Evolutionary conservation across 257 asterid genomes (phyloP), one percentile per base, ranked within the genome.

Genomic region (Fraxinus anomala): DNA sequence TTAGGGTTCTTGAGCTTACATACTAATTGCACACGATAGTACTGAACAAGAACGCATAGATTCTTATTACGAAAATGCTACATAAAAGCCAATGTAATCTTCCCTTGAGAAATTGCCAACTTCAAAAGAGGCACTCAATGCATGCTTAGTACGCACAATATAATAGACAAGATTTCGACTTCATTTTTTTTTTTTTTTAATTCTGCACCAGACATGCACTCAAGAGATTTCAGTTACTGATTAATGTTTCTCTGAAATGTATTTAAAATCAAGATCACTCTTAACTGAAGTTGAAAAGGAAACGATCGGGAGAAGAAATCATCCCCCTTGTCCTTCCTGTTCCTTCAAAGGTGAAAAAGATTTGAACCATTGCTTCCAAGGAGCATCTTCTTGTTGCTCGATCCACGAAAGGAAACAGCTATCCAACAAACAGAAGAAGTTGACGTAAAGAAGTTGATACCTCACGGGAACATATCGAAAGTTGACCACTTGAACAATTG

Each of bases 361-460:
- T 73, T 81, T 91, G 76, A 92, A 79, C 96, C 91, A 88, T 72
- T 82, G 90, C 82, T 92, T 92, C 97, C 97, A 92, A 26, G 94
- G 83, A 33, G 97, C 97, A n/a, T 92, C 92, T 81, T 91, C 83
- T 77, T 92, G 97, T 70, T 92, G 97, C 77, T 92, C 96, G 47
- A 92, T 59, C 97, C 97, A 92, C 5, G 97, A 92, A 63, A 92
- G 97, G 56, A 92, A 91, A 79, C 92, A 92, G 87, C 95, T 91
- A 87, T 92, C 97, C 86, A 91, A 82, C 88, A 92, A 85, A 78
- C 96, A 92, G 86, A 92, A 92, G 75, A 91, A 86, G 88, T 92
- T 92, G 89, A 92, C 97, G 44, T 92, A 92, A 36, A 92, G 92
- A 72, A 92, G 97, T 28, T 92, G 97, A 83, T 91, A 91, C 3